These are phyloP conservation scores for Ophiostoma pallidulum DNA, from an alignment of 2,329 filamentous ascomycete genomes.

Conservation along the genomic window DNA sequence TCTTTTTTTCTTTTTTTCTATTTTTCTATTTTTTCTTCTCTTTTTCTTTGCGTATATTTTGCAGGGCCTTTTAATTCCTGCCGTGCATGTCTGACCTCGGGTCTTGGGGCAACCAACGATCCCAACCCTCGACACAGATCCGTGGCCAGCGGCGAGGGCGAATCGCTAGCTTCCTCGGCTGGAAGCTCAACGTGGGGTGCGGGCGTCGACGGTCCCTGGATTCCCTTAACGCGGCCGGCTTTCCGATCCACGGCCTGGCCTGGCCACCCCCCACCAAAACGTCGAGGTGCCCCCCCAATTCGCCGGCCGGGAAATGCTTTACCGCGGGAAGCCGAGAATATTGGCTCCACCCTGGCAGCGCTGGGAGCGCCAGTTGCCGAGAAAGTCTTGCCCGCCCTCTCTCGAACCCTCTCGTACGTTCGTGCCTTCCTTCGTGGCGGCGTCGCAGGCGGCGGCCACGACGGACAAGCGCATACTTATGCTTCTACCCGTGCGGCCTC, in stretches of 20 bases:
- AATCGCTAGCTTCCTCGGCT: constrained; percentile 6
- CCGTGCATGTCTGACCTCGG: constrained; percentile 10
- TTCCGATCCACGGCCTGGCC: constrained; percentile 1
- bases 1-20: constrained; percentile 1
- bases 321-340: constrained; percentile 14
- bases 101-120: constrained; percentile 6
- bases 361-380: no score
- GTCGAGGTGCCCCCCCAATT: constrained; percentile 2
- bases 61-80: background rate
- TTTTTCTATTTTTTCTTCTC: background rate
- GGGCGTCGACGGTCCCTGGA: background rate
- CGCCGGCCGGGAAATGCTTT: constrained; percentile 9
- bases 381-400: background rate
- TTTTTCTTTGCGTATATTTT: no score
- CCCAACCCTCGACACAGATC: background rate
- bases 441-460: no score
- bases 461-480: background rate
- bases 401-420: no score
- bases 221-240: constrained; percentile 7
- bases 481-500: background rate
- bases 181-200: background rate
- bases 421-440: no score
- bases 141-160: background rate
- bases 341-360: constrained; percentile 3
- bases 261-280: constrained; percentile 3